A percentile compares a stretch with the other conserved stretches of the same genome.
Conservation (phyloP, 2,329 filamentous ascomycete genomes). For the Aspergillus vadensis region DNA sequence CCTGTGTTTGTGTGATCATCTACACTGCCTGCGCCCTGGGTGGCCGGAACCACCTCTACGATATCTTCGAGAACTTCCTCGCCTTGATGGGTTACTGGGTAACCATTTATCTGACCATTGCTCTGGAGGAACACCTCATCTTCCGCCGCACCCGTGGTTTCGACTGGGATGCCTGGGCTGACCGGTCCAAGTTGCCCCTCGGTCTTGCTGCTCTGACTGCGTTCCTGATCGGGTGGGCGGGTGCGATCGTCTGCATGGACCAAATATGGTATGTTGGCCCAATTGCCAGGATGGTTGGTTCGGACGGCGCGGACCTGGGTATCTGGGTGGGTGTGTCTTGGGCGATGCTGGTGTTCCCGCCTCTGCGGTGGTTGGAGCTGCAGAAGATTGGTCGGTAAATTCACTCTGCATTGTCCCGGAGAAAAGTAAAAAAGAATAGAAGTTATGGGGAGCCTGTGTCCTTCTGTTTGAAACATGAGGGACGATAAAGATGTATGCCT, state of each 20-base stretch:
- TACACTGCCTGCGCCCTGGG: slow-evolving; percentile 41
- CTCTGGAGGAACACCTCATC: slow-evolving; percentile 41
- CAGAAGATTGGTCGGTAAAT: slow-evolving; percentile 20
- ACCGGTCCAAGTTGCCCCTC: slow-evolving; percentile 35
- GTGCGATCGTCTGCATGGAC: slow-evolving; percentile 34
- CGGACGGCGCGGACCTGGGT: slow-evolving; percentile 22
- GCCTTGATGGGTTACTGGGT: slow-evolving; percentile 46
- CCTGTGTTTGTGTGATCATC: slow-evolving; percentile 38
- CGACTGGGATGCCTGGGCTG: slow-evolving; percentile 40
- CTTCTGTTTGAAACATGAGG: not conserved
- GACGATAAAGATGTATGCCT: not conserved
- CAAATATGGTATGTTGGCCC: slow-evolving; percentile 36
- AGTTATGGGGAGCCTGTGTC: not conserved
- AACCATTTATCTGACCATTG: slow-evolving; percentile 38
- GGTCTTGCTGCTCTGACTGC: slow-evolving; percentile 37
- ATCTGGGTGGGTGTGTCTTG: slow-evolving; percentile 30
- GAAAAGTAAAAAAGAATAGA: not conserved
- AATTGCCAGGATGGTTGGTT: slow-evolving; percentile 33
- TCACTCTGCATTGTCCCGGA: not conserved
- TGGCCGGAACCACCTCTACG: slow-evolving; percentile 38
- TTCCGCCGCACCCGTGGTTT: slow-evolving; percentile 41
- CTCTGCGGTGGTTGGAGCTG: slow-evolving; percentile 30
- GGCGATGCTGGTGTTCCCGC: slow-evolving; percentile 28
- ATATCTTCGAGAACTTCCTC: slow-evolving; percentile 44
- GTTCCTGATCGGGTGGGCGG: slow-evolving; percentile 34